Conservation (phyloP, 192 early-diverging fungal species). For the Coemansia sp. region DNA sequence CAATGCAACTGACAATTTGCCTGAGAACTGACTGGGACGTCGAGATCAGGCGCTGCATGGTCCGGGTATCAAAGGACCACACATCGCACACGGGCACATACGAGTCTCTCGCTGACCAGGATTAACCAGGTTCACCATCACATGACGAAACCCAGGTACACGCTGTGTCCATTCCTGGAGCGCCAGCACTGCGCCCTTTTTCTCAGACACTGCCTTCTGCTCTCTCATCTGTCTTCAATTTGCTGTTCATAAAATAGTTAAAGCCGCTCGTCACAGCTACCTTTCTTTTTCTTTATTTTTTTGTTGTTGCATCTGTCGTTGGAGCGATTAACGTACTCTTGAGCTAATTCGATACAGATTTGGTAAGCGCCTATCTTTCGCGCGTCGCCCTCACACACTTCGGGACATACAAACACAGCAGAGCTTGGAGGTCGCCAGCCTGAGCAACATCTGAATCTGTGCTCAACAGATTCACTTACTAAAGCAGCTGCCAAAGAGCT, state of each 20-base stretch:
- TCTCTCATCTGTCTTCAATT: conserved; percentile 9
- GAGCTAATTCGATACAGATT: not conserved
- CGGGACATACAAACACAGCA: not conserved
- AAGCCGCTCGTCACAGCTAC: too few species aligned
- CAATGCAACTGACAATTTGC: conserved; percentile 40
- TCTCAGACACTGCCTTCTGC: not conserved
- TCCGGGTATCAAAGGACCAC: conserved; percentile 39
- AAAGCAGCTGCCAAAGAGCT: not conserved
- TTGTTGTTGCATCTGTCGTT: conserved; percentile 4
- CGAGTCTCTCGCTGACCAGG: not conserved
- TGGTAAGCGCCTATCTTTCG: conserved; percentile 4
- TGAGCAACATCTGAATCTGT: not conserved
- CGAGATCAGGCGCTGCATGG: conserved; percentile 44
- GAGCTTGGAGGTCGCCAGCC: not conserved
- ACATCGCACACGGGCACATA: not conserved
- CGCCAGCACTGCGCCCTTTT: not conserved
- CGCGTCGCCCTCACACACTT: not conserved
- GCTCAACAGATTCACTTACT: not conserved
- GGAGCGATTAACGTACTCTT: not conserved
- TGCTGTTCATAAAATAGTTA: not conserved
- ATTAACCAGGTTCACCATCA: not conserved
- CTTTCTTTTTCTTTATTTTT: not conserved
- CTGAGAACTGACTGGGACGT: conserved; percentile 34
- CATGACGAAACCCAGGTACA: not conserved
- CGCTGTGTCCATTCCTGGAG: not conserved